phyloP scores from a whole-genome alignment of 805 yeast species.

The Starmerella ratchasimensis region DNA sequence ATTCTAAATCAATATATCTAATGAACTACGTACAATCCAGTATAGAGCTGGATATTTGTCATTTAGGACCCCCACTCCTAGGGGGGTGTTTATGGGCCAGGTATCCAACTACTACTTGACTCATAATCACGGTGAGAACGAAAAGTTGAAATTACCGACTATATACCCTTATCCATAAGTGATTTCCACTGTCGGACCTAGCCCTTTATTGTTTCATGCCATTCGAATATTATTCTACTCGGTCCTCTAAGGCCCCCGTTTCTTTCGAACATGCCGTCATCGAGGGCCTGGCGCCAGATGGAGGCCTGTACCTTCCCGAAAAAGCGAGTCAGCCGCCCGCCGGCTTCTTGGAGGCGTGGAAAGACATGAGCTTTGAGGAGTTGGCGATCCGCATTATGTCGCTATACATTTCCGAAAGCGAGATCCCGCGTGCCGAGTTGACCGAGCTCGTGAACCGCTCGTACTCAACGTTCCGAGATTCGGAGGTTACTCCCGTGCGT shows the following conservation, averaged over 20 bases:
- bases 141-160: no score
- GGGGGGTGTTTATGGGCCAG: no score
- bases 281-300: slow-evolving; percentile 85
- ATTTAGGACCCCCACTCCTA: no score
- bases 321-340: slow-evolving; percentile 53
- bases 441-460: slow-evolving; percentile 49
- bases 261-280: slow-evolving; percentile 32
- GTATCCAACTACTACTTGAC: no score
- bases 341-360: slow-evolving; percentile 53
- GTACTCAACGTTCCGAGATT: slow-evolving; percentile 80
- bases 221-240: slow-evolving; percentile 29
- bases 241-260: slow-evolving; percentile 26
- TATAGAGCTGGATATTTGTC: no score
- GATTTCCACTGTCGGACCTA: no score
- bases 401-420: slow-evolving; percentile 55
- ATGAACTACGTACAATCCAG: no score
- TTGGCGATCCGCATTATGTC: slow-evolving; percentile 79
- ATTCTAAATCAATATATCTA: no score
- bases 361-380: slow-evolving; percentile 62
- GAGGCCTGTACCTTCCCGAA: slow-evolving; percentile 87
- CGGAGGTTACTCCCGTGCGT: slow-evolving; percentile 73
- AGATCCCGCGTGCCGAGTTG: slow-evolving; percentile 61
- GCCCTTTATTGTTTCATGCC: no score
- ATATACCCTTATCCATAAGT: no score
- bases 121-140: no score